phyloP scores from a whole-genome alignment of 106 monocot genomes.

The Dendrobium catenatum region DNA sequence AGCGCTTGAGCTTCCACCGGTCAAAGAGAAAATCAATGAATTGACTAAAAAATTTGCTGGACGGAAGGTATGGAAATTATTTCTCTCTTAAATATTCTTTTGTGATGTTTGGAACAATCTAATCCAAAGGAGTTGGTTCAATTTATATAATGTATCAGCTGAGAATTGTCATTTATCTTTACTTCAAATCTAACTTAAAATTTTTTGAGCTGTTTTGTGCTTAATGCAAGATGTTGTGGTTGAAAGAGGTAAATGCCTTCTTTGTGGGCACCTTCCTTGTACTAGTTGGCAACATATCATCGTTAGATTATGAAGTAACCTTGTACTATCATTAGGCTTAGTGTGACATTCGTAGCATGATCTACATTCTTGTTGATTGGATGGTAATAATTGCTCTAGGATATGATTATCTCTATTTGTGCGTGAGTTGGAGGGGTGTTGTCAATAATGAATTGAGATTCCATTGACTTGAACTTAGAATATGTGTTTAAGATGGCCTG shows the following conservation, averaged over 20 bases:
- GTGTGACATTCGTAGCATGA: no score
- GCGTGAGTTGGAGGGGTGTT: no score
- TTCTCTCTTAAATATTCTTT: not conserved
- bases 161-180: not conserved
- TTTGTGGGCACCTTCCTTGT: no score
- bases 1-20: conserved; percentile 77
- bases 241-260: no score
- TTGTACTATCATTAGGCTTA: no score
- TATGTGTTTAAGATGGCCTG: no score
- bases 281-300: no score
- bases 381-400: not conserved
- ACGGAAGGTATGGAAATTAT: conserved; percentile 54
- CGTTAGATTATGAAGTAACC: no score
- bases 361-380: no score
- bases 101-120: not conserved
- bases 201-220: not conserved
- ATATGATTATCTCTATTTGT: not conserved
- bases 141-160: not conserved
- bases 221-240: not conserved
- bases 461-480: no score
- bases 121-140: not conserved
- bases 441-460: no score
- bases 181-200: not conserved
- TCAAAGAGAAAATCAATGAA: conserved; percentile 73
- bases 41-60: conserved; percentile 81